Conservation (phyloP, 2,329 filamentous ascomycete species). For the Trichophyton simii region DNA sequence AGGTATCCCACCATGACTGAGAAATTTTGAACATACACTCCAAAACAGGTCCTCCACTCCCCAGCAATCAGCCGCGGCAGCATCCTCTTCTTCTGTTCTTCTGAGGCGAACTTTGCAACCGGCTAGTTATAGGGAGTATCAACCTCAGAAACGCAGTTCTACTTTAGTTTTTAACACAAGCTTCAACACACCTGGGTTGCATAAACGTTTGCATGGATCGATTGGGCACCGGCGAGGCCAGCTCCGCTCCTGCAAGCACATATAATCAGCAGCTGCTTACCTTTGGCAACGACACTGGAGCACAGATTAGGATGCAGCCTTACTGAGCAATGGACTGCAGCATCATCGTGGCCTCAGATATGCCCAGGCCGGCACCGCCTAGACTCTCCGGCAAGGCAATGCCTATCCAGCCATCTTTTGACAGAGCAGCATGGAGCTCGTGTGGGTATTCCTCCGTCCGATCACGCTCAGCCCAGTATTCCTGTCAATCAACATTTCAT, state of each 20-base stretch:
- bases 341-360: conserved; percentile 78
- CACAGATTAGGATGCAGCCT: conserved; percentile 4
- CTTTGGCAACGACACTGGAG: not conserved
- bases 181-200: conserved; percentile 46
- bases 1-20: conserved; percentile 9
- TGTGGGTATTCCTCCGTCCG: conserved; percentile 57
- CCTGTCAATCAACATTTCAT: conserved; percentile 16
- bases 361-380: conserved; percentile 61
- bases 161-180: not conserved
- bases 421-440: conserved; percentile 62
- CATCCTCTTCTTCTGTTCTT: conserved; percentile 49
- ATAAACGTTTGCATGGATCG: conserved; percentile 45
- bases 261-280: not conserved
- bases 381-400: conserved; percentile 64
- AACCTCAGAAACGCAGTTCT: not conserved
- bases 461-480: conserved; percentile 66
- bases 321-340: conserved; percentile 67
- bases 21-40: conserved; percentile 38
- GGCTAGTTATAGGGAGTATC: conserved; percentile 23
- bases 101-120: conserved; percentile 58
- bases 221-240: conserved; percentile 57
- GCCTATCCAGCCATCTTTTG: conserved; percentile 66
- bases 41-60: conserved; percentile 62
- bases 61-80: conserved; percentile 62
- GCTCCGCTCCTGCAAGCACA: conserved; percentile 45